phyloP scores from a whole-genome alignment of 2,329 filamentous ascomycete genomes.

The Diplodia seriata region DNA sequence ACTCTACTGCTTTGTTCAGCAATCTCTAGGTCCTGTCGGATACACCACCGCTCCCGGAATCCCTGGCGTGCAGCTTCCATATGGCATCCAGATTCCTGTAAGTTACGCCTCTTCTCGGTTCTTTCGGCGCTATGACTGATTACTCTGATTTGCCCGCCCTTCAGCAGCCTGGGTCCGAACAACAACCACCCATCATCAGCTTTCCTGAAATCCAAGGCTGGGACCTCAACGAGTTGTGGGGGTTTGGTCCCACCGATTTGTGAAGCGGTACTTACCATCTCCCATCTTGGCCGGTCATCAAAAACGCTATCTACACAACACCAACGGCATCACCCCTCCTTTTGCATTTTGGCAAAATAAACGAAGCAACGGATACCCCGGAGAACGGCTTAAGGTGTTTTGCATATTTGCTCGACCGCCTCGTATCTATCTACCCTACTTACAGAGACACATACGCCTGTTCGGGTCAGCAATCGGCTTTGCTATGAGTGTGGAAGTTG shows the following conservation, averaged over 20 bases:
- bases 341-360: background rate
- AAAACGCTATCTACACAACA: background rate
- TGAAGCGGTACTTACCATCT: background rate
- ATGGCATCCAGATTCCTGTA: slow-evolving; percentile 17
- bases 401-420: background rate
- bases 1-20: background rate
- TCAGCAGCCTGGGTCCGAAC: slow-evolving; percentile 21
- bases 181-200: slow-evolving; percentile 20
- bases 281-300: background rate
- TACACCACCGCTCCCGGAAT: slow-evolving; percentile 14
- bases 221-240: slow-evolving; percentile 29
- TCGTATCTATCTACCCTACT: background rate
- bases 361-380: background rate
- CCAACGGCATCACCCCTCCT: background rate
- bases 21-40: background rate
- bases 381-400: background rate
- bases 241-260: slow-evolving; percentile 27
- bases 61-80: background rate
- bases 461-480: background rate
- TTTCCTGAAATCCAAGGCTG: slow-evolving; percentile 31
- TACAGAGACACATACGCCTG: background rate
- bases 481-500: no score
- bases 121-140: background rate
- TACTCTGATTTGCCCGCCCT: no score
- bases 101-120: background rate